phyloP scores from a whole-genome alignment of 2,329 filamentous ascomycete genomes.

The Pyrenophora seminiperda region DNA sequence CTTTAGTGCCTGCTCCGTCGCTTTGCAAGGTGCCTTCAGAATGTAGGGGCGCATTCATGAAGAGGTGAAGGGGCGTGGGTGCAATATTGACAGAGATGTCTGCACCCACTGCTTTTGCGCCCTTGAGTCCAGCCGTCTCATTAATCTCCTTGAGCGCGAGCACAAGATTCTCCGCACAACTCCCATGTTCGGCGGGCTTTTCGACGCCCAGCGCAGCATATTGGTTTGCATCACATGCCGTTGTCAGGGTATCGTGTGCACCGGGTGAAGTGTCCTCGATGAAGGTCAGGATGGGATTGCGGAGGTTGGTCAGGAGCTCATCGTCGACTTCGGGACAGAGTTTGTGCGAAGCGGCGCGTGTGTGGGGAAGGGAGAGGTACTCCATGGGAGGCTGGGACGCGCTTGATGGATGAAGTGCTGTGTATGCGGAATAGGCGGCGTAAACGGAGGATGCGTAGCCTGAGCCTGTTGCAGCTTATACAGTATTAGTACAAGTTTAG shows the following conservation, averaged over 20 bases:
- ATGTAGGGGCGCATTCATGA: constrained; percentile 44
- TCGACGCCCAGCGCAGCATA: constrained; percentile 52
- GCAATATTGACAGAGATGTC: constrained; percentile 56
- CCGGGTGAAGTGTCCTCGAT: constrained; percentile 53
- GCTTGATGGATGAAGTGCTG: constrained; percentile 40
- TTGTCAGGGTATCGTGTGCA: constrained; percentile 55
- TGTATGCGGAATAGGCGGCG: constrained; percentile 56
- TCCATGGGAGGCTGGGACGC: constrained; percentile 51
- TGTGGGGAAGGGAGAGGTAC: constrained; percentile 55
- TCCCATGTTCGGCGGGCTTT: constrained; percentile 54
- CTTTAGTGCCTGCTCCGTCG: constrained; percentile 37
- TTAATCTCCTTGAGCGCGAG: constrained; percentile 56
- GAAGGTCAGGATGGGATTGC: constrained; percentile 54
- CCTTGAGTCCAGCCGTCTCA: constrained; percentile 53
- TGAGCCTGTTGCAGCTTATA: constrained; percentile 53
- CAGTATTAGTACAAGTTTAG: neutral
- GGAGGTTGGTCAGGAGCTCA: constrained; percentile 53
- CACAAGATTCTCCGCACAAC: constrained; percentile 56
- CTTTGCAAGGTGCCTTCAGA: constrained; percentile 15
- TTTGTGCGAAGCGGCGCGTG: constrained; percentile 50
- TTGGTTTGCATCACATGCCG: constrained; percentile 54
- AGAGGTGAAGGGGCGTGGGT: constrained; percentile 55
- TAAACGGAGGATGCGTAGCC: constrained; percentile 56
- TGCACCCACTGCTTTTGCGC: constrained; percentile 53
- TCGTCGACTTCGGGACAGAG: constrained; percentile 51